Base-by-base conservation (phyloP, 805 yeast species). In the Naumovozyma baii region DNA sequence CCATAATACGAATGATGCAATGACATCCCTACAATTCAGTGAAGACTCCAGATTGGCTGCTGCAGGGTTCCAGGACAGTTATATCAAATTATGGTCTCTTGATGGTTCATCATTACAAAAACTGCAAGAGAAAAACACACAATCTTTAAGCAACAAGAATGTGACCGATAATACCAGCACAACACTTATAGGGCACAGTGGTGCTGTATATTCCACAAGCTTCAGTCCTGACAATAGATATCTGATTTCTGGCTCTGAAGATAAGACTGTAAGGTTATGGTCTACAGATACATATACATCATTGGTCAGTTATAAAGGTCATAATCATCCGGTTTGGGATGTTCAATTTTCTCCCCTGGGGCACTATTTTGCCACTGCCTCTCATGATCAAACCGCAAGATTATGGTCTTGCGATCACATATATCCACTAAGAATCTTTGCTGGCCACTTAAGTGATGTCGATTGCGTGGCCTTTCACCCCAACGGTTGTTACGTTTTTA, bases 401-500 rank as follows among this genome's bases (percentile, higher is more conserved):
- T 69, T 92, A 41, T 92, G 99, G 99, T 87, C 95, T 18, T 86
- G 95, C 51, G 98, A 92, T 60, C 99, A 92, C 62, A 88, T 92
- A 34, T 88, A 90, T 58, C 97, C 99, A 29, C 69, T 92, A 52
- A 72, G 98, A 50, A 84, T 92, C 18, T 90, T 92, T 68, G 97
- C 97, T 0, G 99, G 99, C 0, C 99, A 92, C 63, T 73, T 88
- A 52, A 83, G 86, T 54, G 99, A 92, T 65, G 97, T 92, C 30
- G 97, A 92, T 57, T 79, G 90, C 49, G 94, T 90, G 29, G 80
- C 79, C 37, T 92, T 90, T 73, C 98, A 92, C 64, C 97, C 98
- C 18, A 92, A 92, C 61, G 88, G 96, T 7, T 83, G 88, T 36
- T 92, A 92, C 58, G 78, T 92, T 5, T 80, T 92, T 55, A 90